Conservation (phyloP, 345 rosid genomes). For the Mangifera indica region DNA sequence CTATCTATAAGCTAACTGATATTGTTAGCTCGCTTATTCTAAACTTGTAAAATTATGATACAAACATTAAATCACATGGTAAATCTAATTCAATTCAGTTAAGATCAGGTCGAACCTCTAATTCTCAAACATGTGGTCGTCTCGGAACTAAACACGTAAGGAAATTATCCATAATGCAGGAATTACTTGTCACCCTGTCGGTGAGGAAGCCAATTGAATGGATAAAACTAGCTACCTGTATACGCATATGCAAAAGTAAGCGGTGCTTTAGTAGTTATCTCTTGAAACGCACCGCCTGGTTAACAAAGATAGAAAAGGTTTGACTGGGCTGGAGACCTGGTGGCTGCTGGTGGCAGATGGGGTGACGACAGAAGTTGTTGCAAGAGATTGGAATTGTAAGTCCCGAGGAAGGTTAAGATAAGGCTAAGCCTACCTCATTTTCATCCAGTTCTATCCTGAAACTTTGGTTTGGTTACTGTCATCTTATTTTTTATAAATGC, state of each 20-base stretch:
- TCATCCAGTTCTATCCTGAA: conserved; percentile 3
- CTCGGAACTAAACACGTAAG: neutral
- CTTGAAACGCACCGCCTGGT: neutral
- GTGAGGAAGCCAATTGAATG: neutral
- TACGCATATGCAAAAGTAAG: neutral
- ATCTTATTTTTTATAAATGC: too few relatives aligned
- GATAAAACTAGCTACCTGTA: neutral
- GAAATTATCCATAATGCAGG: neutral
- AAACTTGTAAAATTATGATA: too few relatives aligned
- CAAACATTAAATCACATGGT: too few relatives aligned
- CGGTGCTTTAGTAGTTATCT: neutral
- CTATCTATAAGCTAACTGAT: too few relatives aligned
- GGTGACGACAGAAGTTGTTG: conserved; percentile 5
- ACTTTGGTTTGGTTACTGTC: neutral
- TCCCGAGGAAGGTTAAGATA: conserved; percentile 27
- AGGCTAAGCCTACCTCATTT: conserved; percentile 5
- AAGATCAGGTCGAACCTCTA: neutral
- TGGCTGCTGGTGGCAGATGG: neutral
- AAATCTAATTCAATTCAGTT: neutral
- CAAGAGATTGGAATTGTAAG: conserved; percentile 2
- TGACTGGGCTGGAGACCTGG: neutral
- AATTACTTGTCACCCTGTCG: neutral
- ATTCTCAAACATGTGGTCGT: neutral
- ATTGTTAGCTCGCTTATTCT: too few relatives aligned
- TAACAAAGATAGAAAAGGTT: neutral